Percentiles rank a stretch among this genome's conserved stretches.
These are phyloP conservation scores for Heliamphora exappendiculata DNA, from an alignment of 148 eudicot genomes.

Conservation along the genomic window DNA sequence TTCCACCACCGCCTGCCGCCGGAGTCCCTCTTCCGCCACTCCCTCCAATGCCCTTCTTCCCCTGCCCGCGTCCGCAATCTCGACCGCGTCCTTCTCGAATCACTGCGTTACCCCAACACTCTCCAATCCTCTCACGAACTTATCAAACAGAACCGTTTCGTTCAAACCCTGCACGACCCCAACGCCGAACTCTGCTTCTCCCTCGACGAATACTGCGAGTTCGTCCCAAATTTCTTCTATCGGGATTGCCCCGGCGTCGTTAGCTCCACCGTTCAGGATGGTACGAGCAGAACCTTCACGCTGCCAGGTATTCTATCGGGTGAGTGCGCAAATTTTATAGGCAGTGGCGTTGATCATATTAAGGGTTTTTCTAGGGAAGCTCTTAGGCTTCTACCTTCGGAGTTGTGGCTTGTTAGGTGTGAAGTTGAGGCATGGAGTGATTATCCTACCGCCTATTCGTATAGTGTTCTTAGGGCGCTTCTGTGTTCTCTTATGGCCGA, in stretches of 20 bases:
- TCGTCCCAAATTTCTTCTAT: conserved; percentile 52
- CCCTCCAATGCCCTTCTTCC: conserved; percentile 37
- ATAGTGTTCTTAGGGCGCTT: conserved; percentile 33
- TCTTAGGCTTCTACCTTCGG: conserved; percentile 64
- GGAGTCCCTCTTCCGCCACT: conserved; percentile 54
- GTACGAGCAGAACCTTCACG: conserved; percentile 30
- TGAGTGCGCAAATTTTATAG: conserved; percentile 53
- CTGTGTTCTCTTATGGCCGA: conserved; percentile 21
- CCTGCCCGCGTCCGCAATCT: background rate
- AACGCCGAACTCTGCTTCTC: conserved; percentile 47
- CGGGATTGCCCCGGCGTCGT: conserved; percentile 67
- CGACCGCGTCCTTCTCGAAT: conserved; percentile 17
- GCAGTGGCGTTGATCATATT: conserved; percentile 11
- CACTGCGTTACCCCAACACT: conserved; percentile 45
- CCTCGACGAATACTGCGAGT: conserved; percentile 40
- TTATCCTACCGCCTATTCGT: conserved; percentile 50
- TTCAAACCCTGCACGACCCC: conserved; percentile 29
- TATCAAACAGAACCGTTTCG: conserved; percentile 22
- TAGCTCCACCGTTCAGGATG: conserved; percentile 18
- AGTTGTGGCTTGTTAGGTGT: conserved; percentile 44
- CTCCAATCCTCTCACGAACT: conserved; percentile 27
- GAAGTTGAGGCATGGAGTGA: conserved; percentile 63
- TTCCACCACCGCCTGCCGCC: conserved; percentile 31
- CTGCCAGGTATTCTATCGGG: conserved; percentile 49
- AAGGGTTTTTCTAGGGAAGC: conserved; percentile 10